Evolutionary conservation across 495 filamentous ascomycete genomes (phyloP), one percentile per base, ranked within the genome.

Genomic region (Cetradonia linearis): DNA sequence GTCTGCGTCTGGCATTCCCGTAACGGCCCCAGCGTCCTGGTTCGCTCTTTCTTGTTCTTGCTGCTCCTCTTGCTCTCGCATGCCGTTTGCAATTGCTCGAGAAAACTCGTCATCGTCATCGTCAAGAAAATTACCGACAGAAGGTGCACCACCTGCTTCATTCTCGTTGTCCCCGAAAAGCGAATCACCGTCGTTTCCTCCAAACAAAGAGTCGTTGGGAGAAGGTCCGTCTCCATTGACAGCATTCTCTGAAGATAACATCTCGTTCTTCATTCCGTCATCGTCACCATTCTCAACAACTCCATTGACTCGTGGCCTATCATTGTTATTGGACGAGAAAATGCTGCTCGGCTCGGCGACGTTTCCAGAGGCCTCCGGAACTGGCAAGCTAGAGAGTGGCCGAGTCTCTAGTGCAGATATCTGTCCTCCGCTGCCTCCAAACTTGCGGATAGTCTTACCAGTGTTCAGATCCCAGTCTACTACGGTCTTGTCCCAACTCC

Each of bases 381-480:
- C 79, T 3, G 87, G 81, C 2, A 88, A 70, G 58, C 77, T 85
- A 25, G 85, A 88, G 38, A 84, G 73, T n/a, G 93, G 90, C 11
- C 93, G 82, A 40, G 87, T 80, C 69, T 96, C 91, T 55, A 99
- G 81, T 13, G 89, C 80, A 14, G 87, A 92, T 56, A 99, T 89
- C 66, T 99, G 93, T 2, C 86, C 77, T 5, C 86, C 88, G 64
- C 79, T 87, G 27, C 86, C 83, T 44, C 83, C 80, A 66, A 91
- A 99, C 16, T 77, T 76, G 31, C 89, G 83, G 54, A 82, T 81
- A 18, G 86, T 76, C 65, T 87, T 80, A 5, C 94, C 94, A 3
- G 84, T 93, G 64, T 97, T 89, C 36, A 99, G 70, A 68, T 99
- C 93, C 93, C 93, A 99, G 67, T 99, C 90, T 54, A 88, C 82